Evolutionary conservation across 345 rosid genomes (phyloP), one percentile per base, ranked within the genome.

Genomic region (Abelmoschus esculentus): DNA sequence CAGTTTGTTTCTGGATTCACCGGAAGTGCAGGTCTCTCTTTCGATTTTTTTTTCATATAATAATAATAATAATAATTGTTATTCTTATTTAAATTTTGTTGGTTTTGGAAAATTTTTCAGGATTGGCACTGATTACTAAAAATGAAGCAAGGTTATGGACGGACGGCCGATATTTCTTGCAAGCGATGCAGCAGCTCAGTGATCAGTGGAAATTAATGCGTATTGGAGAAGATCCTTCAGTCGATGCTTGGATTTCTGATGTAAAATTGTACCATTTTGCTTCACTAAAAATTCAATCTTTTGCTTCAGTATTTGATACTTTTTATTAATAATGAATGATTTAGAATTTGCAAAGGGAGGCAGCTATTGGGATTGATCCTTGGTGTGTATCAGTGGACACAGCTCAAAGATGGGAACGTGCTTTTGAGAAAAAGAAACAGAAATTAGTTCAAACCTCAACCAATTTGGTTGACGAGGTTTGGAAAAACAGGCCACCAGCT

Each of bases 121-220:
- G 99, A 61, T 76, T 91, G 88, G 91, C 96, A 29, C 90, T 91
- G 29, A 80, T 95, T 49, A 90, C 97, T 1, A 81, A 75, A 76
- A 73, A 77, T 2, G 97, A 91, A 63, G 99, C 98, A 2, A 83
- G 83, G 46, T 67, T 91, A 19, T 95, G 98, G 99, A 95, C 99
- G 4, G 98, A 95, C 72, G 99, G 96, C 2, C 82, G 99, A 3
- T 95, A 95, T 79, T 95, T 90, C 74, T 74, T 91, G 81, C 99
- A 95, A 86, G 98, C 99, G 67, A 65, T 70, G 2, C 83, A 91
- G 65, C 71, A 95, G 79, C 99, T 95, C 62, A 88, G 89, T 55
- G 79, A 83, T 53, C 85, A 88, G 31, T 95, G 99, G 98, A 82
- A 75, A 50, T 86, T 95, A 12, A 95, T 95, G 99, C 96, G 99